Conservation (phyloP, 192 early-diverging fungal species). For the Coemansia sp. region DNA sequence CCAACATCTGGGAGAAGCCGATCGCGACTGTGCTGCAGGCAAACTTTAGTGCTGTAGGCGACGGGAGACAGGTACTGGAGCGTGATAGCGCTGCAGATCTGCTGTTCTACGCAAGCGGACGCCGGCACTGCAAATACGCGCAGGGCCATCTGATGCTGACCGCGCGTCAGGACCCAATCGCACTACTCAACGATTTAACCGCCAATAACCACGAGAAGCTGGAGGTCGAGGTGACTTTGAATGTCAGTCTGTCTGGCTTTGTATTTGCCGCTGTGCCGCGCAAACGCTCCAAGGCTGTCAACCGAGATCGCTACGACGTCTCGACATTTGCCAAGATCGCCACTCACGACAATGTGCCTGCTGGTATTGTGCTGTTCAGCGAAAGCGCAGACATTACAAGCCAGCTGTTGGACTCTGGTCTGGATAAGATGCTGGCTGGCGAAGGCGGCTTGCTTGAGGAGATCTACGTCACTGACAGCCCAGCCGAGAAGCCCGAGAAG, state of each 20-base stretch:
- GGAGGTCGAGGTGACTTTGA: constrained; percentile 51
- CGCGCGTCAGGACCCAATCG: constrained; percentile 50
- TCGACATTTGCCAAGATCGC: constrained; percentile 40
- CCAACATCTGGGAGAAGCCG: constrained; percentile 28
- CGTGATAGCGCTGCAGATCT: constrained; percentile 74
- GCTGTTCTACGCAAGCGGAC: constrained; percentile 75
- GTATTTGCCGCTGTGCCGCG: constrained; percentile 71
- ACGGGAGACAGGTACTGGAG: constrained; percentile 53
- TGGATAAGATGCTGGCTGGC: constrained; percentile 49
- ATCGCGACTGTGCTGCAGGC: constrained; percentile 49
- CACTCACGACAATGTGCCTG: constrained; percentile 23
- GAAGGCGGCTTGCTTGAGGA: constrained; percentile 55
- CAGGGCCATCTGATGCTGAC: constrained; percentile 62
- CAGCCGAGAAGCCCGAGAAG: constrained; percentile 59
- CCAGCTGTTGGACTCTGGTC: constrained; percentile 54
- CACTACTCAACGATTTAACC: constrained; percentile 46
- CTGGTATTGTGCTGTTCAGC: constrained; percentile 55
- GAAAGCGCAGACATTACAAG: constrained; percentile 60
- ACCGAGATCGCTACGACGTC: constrained; percentile 66
- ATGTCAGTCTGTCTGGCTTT: constrained; percentile 52
- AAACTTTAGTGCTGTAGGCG: constrained; percentile 74
- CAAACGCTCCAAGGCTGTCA: constrained; percentile 56
- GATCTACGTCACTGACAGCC: constrained; percentile 62
- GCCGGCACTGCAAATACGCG: constrained; percentile 64
- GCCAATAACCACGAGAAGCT: constrained; percentile 43